phyloP scores from a whole-genome alignment of 768 basidiomycete genomes.

The Sporobolomyces roseus region DNA sequence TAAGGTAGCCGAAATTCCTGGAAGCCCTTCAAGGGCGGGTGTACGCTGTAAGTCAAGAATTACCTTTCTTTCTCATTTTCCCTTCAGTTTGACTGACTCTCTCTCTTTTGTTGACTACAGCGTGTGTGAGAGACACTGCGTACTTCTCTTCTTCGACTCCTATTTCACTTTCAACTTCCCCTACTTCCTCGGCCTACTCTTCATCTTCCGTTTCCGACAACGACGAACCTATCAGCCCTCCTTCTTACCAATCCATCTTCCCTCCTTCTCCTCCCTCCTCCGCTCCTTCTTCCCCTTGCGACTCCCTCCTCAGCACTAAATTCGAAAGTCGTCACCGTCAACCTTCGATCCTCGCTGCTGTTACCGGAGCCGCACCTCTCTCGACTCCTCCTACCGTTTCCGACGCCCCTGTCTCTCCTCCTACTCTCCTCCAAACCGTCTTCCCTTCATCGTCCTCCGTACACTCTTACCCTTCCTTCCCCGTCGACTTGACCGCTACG shows the following conservation, averaged over 20 bases:
- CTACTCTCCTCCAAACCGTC: constrained; percentile 26
- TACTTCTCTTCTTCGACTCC: constrained; percentile 19
- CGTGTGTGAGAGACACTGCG: constrained; percentile 35
- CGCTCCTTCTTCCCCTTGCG: constrained; percentile 17
- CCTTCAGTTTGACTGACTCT: no score
- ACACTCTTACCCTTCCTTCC: constrained; percentile 28
- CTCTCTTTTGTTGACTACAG: constrained; percentile 1
- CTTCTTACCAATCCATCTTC: constrained; percentile 27
- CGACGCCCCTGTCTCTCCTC: constrained; percentile 3
- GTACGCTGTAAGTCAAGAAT: constrained; percentile 6
- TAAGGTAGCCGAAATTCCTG: constrained; percentile 26
- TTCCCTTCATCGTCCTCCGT: constrained; percentile 30
- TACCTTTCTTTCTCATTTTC: neutral
- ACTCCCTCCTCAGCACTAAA: constrained; percentile 24
- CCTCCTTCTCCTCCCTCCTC: constrained; percentile 14
- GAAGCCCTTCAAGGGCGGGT: constrained; percentile 23
- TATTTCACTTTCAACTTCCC: constrained; percentile 23
- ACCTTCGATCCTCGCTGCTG: neutral
- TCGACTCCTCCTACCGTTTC: neutral
- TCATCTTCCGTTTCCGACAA: constrained; percentile 17
- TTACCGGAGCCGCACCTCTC: neutral
- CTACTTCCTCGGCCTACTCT: constrained; percentile 23
- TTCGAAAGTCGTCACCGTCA: neutral
- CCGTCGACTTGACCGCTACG: constrained; percentile 28
- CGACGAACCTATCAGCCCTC: constrained; percentile 16